These are phyloP conservation scores for Drosera capensis DNA, from an alignment of 148 eudicot genomes.

Conservation along the genomic window DNA sequence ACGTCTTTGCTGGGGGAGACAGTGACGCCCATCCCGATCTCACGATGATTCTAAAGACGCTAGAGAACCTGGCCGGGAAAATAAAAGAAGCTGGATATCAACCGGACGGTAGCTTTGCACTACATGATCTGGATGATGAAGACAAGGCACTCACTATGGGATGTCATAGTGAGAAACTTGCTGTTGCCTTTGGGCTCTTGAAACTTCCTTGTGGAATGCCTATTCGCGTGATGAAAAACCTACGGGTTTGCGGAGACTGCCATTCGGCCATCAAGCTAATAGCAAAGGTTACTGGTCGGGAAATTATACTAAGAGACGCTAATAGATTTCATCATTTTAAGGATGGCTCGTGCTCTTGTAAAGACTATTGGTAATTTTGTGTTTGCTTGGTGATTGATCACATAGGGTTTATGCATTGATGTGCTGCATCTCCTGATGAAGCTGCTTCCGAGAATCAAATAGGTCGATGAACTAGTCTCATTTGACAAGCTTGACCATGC, in stretches of 20 bases:
- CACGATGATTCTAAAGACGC: slow-evolving; percentile 12
- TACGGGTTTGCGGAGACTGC: slow-evolving; percentile 44
- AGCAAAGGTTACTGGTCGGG: slow-evolving; percentile 26
- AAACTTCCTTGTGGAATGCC: slow-evolving; percentile 22
- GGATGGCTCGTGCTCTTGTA: slow-evolving; percentile 37
- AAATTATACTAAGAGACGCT: slow-evolving; percentile 37
- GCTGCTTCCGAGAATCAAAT: too few relatives aligned
- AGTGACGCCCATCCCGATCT: slow-evolving; percentile 28
- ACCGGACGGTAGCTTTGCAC: slow-evolving; percentile 27
- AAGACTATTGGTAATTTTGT: slow-evolving; percentile 30
- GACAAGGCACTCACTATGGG: slow-evolving; percentile 26
- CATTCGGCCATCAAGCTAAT: slow-evolving; percentile 31
- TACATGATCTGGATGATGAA: slow-evolving; percentile 38
- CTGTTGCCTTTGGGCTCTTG: slow-evolving; percentile 37
- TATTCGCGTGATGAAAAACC: slow-evolving; percentile 36
- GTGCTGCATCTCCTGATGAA: too few relatives aligned
- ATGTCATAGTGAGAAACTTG: slow-evolving; percentile 37
- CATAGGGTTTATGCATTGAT: too few relatives aligned
- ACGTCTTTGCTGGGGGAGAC: slow-evolving; percentile 29
- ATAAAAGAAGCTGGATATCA: slow-evolving; percentile 34
- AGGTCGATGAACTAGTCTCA: too few relatives aligned
- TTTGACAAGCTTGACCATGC: too few relatives aligned
- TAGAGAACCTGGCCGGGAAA: slow-evolving; percentile 17
- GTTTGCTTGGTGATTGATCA: slow-evolving; percentile 1
- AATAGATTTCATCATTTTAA: slow-evolving; percentile 39